Evolutionary conservation across 208 protist genomes (phyloP), one percentile per base, ranked within the genome.

Genomic region (Strigomonas culicis): DNA sequence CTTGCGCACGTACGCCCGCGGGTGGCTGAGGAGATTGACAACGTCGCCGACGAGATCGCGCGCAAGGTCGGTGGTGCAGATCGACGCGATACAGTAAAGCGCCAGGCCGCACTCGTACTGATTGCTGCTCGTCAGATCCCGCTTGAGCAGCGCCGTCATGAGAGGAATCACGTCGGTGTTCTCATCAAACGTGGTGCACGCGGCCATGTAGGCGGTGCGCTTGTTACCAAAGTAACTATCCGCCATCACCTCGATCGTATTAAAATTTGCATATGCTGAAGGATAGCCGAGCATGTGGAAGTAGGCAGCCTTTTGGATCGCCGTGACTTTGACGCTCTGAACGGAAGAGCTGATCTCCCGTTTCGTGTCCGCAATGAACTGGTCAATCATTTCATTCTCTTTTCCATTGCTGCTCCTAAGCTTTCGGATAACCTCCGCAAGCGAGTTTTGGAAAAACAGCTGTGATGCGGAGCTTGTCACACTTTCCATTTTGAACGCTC

Each of bases 201-300:
- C 97, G 0, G 97, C 97, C 22, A 99, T 77, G 78, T 99, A 99
- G 19, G 88, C 95, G 21, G 86, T 68, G n/a, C 90, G 86, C 71
- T 97, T 97, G 56, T 94, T 88, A 11, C 70, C 59, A 60, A 94
- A 95, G 8, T 70, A 44, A 19, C 79, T 64, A 56, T 90, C 82
- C 10, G 82, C 85, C 97, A 99, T 99, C 10, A 99, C 85, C 74
- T 99, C 97, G 3, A 99, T 82, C 28, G 98, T 86, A 66, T 97
- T 87, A 66, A 99, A 99, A 30, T 95, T 72, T 0, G 97, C 98
- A 84, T 97, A 99, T 41, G 68, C 80, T 21, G 98, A 94, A 69
- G 93, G 92, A 81, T 99, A 98, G 36, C 98, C 98, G 2, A 99
- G 74, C 97, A 99, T 99, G 68, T 98, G 86, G 44, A 99, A 91